Evolutionary conservation across 2,329 filamentous ascomycete species (phyloP).

Genomic region (Leptographium galeiforme): DNA sequence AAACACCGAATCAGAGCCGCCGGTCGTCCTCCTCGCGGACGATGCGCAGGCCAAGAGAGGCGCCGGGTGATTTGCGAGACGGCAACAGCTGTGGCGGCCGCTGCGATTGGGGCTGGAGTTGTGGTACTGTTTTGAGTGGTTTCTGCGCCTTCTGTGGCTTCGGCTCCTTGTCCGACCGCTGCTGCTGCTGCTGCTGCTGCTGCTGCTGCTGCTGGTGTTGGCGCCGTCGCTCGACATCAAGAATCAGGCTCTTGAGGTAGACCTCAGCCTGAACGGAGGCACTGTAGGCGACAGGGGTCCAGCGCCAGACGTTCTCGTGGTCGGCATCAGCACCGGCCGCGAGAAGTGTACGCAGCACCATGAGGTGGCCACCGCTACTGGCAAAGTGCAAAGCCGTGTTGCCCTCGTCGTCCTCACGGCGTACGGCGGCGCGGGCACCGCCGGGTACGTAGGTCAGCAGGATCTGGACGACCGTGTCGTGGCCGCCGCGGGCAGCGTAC

Average conservation of each 20-base stretch:
- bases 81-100: no score
- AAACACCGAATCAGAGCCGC: neutral
- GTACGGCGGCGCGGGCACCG: constrained; percentile 39
- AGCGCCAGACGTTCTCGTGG: constrained; percentile 60
- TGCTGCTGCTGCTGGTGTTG: constrained; percentile 11
- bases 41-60: constrained; percentile 7
- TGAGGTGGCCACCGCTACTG: constrained; percentile 65
- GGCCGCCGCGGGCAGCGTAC: constrained; percentile 45
- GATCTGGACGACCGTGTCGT: constrained; percentile 52
- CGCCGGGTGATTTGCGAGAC: no score
- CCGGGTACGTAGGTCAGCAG: constrained; percentile 46
- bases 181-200: no score
- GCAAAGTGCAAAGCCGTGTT: constrained; percentile 84
- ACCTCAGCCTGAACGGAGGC: constrained; percentile 73
- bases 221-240: constrained; percentile 53
- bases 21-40: constrained; percentile 10
- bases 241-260: constrained; percentile 65
- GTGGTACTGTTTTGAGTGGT: no score
- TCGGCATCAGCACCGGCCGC: constrained; percentile 65
- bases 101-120: no score
- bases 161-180: constrained; percentile 5
- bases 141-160: no score
- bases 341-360: constrained; percentile 63
- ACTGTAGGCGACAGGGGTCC: constrained; percentile 74
- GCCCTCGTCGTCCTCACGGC: constrained; percentile 53